These are phyloP conservation scores for Carnegiea gigantea DNA, from an alignment of 179 eudicot genomes.

Conservation along the genomic window DNA sequence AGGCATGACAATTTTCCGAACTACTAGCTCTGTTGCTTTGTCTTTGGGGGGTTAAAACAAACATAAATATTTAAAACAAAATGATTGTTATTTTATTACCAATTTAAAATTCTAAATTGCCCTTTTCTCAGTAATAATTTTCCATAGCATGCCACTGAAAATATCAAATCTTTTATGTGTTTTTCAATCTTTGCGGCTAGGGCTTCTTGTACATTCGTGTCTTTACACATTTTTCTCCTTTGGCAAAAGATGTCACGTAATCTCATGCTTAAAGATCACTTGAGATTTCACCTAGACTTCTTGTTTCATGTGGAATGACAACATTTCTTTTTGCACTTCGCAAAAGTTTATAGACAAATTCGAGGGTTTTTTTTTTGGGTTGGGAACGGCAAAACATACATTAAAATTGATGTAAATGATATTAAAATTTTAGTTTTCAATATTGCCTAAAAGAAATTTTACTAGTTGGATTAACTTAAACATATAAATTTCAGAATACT, in stretches of 20 bases:
- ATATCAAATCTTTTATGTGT: not conserved
- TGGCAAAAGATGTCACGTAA: constrained; percentile 8
- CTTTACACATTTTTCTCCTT: not conserved
- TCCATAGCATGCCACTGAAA: constrained; percentile 19
- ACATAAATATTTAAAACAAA: constrained; percentile 10
- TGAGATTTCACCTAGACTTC: constrained; percentile 8
- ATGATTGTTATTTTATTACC: not conserved
- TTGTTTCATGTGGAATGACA: constrained; percentile 13
- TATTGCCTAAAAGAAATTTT: no score
- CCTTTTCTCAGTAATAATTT: constrained; percentile 10
- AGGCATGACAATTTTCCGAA: constrained; percentile 43
- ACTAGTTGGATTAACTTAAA: no score
- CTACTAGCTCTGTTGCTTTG: constrained; percentile 43
- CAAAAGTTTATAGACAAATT: constrained; percentile 1
- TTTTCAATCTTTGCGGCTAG: constrained; percentile 30
- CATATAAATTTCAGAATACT: no score
- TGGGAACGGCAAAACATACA: not conserved
- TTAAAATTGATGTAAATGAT: not conserved
- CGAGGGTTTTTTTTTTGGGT: not conserved
- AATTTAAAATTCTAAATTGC: not conserved
- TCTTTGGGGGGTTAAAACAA: constrained; percentile 33
- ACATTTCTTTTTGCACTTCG: constrained; percentile 4
- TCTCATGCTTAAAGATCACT: constrained; percentile 16
- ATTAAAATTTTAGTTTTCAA: not conserved
- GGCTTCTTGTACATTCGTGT: not conserved